Base-by-base conservation (phyloP, 176 grass and related monocot genomes). In the Carex cristatella region DNA sequence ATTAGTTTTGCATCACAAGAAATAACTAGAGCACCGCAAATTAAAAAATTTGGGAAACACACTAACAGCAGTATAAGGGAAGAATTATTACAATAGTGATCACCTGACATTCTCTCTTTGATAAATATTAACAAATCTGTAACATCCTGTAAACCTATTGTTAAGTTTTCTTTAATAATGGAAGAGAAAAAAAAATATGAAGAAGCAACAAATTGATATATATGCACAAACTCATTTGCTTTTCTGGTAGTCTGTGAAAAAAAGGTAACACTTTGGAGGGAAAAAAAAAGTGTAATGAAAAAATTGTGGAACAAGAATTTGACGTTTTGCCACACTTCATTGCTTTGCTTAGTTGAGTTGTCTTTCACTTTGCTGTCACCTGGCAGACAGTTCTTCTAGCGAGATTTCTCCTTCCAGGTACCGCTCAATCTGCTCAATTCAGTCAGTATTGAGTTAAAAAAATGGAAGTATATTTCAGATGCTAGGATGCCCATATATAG, bases 351-450 rank as follows among this genome's bases (percentile, higher is more conserved):
- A 7, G 84, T 86, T 9, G 92, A 70, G 19, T 65, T 83, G 13
- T 31, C 32, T 40, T 90, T 87, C 70, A 93, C 44, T 48, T 87
- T 58, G 63, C 95, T 95, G 71, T 93, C 42, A 31, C 95, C 95
- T 0, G 95, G 95, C 61, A 76, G 95, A 90, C 83, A 98, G 85
- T 81, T 93, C 89, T 79, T 95, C 93, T 53, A 85, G 61, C 5
- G 91, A 90, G 58, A 98, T 84, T 83, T 98, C 91, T 86, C 95
- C 95, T 87, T 98, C 91, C 80, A 98, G 85, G 85, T 88, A 93
- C 37, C 93, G 83, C 30, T 93, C 91, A 67, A 98, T 93, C 95
- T 98, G 85, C 16, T 28, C 57, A 77, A 63, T 33, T 8, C 56
- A 78, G 9, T 16, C 4, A 0, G 5, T 12, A 75, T 38, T 38